Percentiles rank a stretch among this genome's conserved stretches.
These are phyloP conservation scores for Backusella tuberculispora DNA, from an alignment of 192 early-diverging fungal genomes.

Conservation along the genomic window DNA sequence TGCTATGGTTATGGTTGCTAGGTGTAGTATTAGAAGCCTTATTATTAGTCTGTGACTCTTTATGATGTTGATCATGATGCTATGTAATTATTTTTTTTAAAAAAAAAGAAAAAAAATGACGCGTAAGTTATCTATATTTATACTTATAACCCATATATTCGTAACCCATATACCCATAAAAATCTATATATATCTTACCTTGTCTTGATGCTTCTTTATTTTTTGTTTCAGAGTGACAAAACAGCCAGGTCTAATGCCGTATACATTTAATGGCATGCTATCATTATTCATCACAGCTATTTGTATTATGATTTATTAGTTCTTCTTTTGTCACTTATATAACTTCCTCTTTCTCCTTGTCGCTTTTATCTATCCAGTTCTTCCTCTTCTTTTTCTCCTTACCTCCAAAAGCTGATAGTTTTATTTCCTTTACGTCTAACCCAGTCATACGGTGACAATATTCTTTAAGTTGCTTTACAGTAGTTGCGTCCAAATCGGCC, in stretches of 20 bases:
- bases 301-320: not conserved
- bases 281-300: slow-evolving; percentile 5
- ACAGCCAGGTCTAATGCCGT: slow-evolving; percentile 9
- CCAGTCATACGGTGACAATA: slow-evolving; percentile 12
- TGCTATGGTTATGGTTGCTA: not conserved
- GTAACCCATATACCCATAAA: not conserved
- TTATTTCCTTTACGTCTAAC: not conserved
- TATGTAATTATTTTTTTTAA: not conserved
- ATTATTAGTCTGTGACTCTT: not conserved
- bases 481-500: not conserved
- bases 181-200: not conserved
- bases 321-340: not conserved
- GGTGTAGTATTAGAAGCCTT: not conserved
- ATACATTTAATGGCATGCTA: not conserved
- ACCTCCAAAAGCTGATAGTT: slow-evolving; percentile 14
- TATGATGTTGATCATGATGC: not conserved
- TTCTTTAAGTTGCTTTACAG: slow-evolving; percentile 12
- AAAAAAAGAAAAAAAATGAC: not conserved
- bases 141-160: not conserved
- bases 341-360: not conserved
- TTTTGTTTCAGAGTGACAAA: not conserved
- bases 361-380: too few species aligned
- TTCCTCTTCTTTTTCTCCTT: not conserved
- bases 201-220: not conserved
- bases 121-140: not conserved